These are phyloP conservation scores for Waltiozyma sp. DNA, from an alignment of 1,139 yeast genomes.

Conservation along the genomic window DNA sequence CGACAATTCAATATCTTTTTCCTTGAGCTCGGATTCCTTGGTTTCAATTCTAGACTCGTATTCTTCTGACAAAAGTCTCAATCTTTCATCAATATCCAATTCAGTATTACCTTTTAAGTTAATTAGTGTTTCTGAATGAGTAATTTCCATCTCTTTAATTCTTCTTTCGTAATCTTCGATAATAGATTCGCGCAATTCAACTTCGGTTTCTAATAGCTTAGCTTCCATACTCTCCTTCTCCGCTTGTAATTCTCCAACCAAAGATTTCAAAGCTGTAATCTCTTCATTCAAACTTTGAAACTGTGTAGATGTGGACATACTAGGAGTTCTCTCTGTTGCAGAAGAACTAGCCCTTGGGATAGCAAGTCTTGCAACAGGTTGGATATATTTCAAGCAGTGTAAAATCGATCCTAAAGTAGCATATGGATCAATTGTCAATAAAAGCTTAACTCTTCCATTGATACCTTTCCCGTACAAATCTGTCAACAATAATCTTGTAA, in stretches of 20 bases:
- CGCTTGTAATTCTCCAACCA: conserved; percentile 13
- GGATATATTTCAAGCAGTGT: conserved; percentile 18
- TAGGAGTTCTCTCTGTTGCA: conserved; percentile 1
- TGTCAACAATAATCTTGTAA: conserved; percentile 35
- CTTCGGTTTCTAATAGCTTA: conserved; percentile 18
- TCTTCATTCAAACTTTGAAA: conserved; percentile 7
- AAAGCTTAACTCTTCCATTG: conserved; percentile 18
- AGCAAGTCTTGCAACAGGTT: conserved; percentile 17
- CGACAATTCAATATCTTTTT: conserved; percentile 1
- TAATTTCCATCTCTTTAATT: conserved; percentile 19
- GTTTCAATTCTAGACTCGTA: conserved; percentile 7
- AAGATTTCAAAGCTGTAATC: conserved; percentile 6
- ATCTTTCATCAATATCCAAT: conserved; percentile 12
- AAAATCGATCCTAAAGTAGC: conserved; percentile 12
- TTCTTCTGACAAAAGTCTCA: conserved; percentile 15
- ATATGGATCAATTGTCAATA: conserved; percentile 57
- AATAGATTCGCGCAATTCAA: conserved; percentile 23
- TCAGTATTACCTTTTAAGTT: conserved; percentile 15
- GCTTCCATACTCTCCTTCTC: conserved; percentile 16
- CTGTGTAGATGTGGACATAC: conserved; percentile 2
- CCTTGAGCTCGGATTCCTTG: conserved; percentile 1
- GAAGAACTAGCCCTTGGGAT: conserved; percentile 12
- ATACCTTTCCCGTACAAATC: conserved; percentile 28
- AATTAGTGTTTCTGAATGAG: conserved; percentile 18
- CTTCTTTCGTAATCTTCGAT: conserved; percentile 22